phyloP scores from a whole-genome alignment of 139 green algal species.

The Chlamydomonas schloesseri region DNA sequence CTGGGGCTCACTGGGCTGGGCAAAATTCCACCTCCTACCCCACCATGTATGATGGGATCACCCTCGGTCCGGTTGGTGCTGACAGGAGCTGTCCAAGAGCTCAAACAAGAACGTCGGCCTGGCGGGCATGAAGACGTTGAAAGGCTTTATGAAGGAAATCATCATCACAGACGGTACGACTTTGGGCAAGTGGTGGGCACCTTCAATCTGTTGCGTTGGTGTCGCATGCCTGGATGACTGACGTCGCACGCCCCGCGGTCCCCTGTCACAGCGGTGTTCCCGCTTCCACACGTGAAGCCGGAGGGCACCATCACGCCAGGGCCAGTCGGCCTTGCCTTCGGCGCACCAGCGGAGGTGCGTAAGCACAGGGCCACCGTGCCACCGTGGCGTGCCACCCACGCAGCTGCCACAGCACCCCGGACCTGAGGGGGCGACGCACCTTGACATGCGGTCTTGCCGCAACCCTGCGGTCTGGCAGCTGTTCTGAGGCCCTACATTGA shows the following conservation, averaged over 20 bases:
- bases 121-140: conserved; percentile 66
- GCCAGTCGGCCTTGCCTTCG: neutral
- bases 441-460: too few species aligned
- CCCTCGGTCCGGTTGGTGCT: neutral
- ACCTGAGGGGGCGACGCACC: too few species aligned
- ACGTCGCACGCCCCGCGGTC: neutral
- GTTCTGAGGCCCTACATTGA: too few species aligned
- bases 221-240: neutral
- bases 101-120: conserved; percentile 47
- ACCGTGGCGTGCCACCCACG: too few species aligned
- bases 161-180: conserved; percentile 67
- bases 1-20: too few species aligned
- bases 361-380: too few species aligned
- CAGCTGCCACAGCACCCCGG: too few species aligned
- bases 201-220: neutral
- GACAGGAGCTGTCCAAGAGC: conserved; percentile 49
- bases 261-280: neutral
- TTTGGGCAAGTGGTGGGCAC: neutral
- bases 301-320: conserved; percentile 22
- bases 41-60: too few species aligned
- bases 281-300: neutral
- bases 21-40: too few species aligned
- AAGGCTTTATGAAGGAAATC: conserved; percentile 65
- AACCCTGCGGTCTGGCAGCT: too few species aligned
- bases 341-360: neutral